These are phyloP conservation scores for Agastache rugosa DNA, from an alignment of 257 asterid genomes.

Conservation along the genomic window DNA sequence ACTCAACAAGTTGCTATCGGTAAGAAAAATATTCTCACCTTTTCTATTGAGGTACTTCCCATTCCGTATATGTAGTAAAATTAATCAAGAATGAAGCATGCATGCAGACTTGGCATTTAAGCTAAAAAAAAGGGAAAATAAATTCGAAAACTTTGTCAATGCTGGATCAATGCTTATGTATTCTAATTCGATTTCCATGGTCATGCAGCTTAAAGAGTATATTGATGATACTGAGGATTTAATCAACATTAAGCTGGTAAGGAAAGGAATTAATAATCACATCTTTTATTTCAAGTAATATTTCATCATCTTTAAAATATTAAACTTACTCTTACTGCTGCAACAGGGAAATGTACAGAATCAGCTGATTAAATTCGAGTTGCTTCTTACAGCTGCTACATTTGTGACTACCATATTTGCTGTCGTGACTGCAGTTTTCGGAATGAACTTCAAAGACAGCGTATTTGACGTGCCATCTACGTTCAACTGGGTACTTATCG, in stretches of 20 bases:
- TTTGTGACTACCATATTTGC: conserved; percentile 84
- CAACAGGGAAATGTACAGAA: conserved; percentile 97
- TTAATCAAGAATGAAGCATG: no score
- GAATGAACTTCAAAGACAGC: conserved; percentile 82
- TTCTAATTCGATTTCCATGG: conserved; percentile 22
- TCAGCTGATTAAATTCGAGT: conserved; percentile 88
- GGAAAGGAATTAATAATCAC: neutral
- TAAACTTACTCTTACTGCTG: conserved; percentile 16
- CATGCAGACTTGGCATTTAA: no score
- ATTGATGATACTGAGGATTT: conserved; percentile 98
- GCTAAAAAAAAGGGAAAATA: neutral
- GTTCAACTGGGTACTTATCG: conserved; percentile 75
- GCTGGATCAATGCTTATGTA: conserved; percentile 22
- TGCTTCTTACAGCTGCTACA: conserved; percentile 97
- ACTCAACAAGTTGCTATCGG: conserved; percentile 88
- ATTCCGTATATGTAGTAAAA: no score
- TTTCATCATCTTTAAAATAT: neutral
- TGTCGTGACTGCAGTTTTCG: conserved; percentile 92
- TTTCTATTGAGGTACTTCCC: neutral
- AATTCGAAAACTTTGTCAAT: neutral
- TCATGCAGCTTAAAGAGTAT: conserved; percentile 91
- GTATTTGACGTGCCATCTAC: conserved; percentile 63
- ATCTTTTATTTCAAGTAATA: conserved; percentile 8
- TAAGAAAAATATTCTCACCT: conserved; percentile 43
- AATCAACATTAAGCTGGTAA: conserved; percentile 93